Conservation (phyloP, 2,329 filamentous ascomycete species). For the Hortaea werneckii region DNA sequence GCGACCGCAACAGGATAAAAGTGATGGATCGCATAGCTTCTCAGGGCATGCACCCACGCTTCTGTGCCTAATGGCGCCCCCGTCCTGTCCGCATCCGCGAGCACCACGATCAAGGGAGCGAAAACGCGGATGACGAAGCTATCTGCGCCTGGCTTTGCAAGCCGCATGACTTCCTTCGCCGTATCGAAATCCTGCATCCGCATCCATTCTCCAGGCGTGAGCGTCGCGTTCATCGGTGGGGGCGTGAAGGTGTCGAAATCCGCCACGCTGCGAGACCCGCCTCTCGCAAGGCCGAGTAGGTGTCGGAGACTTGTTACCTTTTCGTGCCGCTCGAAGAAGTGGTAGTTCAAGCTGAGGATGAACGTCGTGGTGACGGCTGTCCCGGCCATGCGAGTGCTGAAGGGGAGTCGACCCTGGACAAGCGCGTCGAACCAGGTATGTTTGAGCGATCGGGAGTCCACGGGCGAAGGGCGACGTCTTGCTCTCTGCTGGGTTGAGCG, state of each 20-base stretch:
- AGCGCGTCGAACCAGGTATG: slow-evolving; percentile 52
- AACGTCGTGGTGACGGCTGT: slow-evolving; percentile 64
- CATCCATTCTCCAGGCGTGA: slow-evolving; percentile 68
- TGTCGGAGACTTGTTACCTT: slow-evolving; percentile 20
- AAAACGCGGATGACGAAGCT: slow-evolving; percentile 66
- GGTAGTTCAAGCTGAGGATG: slow-evolving; percentile 64
- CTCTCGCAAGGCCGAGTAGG: slow-evolving; percentile 18
- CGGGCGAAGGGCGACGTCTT: slow-evolving; percentile 15
- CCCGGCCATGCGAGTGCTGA: slow-evolving; percentile 65
- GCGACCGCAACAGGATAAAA: slow-evolving; percentile 57
- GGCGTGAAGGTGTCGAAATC: slow-evolving; percentile 28
- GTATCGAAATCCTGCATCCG: slow-evolving; percentile 69
- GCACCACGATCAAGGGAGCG: slow-evolving; percentile 63
- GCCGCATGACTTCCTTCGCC: slow-evolving; percentile 63
- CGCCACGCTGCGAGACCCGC: slow-evolving; percentile 8
- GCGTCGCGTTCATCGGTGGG: slow-evolving; percentile 59
- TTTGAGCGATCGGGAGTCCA: slow-evolving; percentile 18
- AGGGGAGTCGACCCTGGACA: slow-evolving; percentile 53
- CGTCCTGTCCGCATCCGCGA: slow-evolving; percentile 57
- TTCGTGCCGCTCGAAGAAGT: slow-evolving; percentile 58
- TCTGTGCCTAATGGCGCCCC: slow-evolving; percentile 39
- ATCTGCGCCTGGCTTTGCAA: slow-evolving; percentile 60
- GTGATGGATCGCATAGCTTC: slow-evolving; percentile 48
- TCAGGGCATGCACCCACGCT: slow-evolving; percentile 43
- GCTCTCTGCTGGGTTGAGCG: slow-evolving; percentile 28